These are phyloP conservation scores for Violaceomyces palustris DNA, from an alignment of 1,284 basidiomycete species.

Conservation along the genomic window DNA sequence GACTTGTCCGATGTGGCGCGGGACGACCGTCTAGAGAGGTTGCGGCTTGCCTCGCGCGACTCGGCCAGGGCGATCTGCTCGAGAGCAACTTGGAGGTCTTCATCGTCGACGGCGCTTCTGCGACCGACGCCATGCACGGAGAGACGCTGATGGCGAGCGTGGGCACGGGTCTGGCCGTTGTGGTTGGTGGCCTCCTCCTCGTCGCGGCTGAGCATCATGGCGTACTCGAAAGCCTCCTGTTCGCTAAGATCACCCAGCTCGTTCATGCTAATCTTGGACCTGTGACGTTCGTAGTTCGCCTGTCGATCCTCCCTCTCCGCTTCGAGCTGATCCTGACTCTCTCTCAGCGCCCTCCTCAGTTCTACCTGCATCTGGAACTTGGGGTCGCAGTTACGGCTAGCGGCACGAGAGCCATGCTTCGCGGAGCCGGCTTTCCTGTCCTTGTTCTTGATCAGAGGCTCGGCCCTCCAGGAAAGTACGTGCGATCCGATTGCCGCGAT, in stretches of 20 bases:
- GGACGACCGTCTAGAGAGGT: no score
- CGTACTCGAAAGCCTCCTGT: conserved; percentile 71
- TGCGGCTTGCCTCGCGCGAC: no score
- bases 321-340: conserved; percentile 53
- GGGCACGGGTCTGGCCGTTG: conserved; percentile 6
- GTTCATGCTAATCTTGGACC: conserved; percentile 56
- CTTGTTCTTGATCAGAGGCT: conserved; percentile 52
- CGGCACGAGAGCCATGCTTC: conserved; percentile 10
- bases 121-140: not conserved
- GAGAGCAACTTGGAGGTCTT: conserved; percentile 31
- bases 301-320: conserved; percentile 65
- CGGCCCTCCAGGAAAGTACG: conserved; percentile 68
- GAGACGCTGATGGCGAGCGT: conserved; percentile 1
- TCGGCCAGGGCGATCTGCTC: conserved; percentile 38
- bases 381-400: conserved; percentile 9
- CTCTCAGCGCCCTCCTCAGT: conserved; percentile 42
- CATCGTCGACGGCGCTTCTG: conserved; percentile 16
- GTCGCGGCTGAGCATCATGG: conserved; percentile 77
- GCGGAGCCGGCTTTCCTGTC: conserved; percentile 13
- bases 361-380: conserved; percentile 33
- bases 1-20: not conserved
- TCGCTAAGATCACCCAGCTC: conserved; percentile 69
- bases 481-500: conserved; percentile 64
- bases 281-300: conserved; percentile 58
- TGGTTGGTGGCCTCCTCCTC: conserved; percentile 58